Evolutionary conservation across 495 filamentous ascomycete species (phyloP), one percentile per base, ranked within the genome.

Genomic region (Aspergillus heteromorphus): DNA sequence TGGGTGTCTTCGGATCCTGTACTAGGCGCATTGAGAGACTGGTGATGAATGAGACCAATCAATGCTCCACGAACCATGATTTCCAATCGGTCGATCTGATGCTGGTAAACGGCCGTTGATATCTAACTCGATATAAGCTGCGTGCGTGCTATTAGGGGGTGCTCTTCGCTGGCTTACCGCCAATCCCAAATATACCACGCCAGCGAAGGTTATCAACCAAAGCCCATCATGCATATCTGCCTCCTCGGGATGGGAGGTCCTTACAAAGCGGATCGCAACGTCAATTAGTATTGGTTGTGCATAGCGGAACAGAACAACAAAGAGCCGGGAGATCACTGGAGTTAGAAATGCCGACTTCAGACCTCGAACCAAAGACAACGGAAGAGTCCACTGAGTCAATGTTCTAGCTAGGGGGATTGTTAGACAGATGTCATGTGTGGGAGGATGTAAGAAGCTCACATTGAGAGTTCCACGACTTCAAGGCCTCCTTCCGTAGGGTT

Each of bases 61-160:
- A 85, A 59, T 14, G 73, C 70, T 5, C 78, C 78, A 17, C 81
- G 67, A 11, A 68, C 60, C 74, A 79, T 81, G 16, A 76, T 76
- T 11, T 77, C 63, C 25, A 70, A 59, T 0, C 79, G 72, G 45
- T 75, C 75, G 14, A 72, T 67, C 18, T 67, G 63, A 42, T 83
- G 77, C 58, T 73, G 70, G 43, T 83, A 81, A 23, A 78, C 62
- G 0, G 69, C 70, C 1, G 53, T 69, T 1, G 77, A 75, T 13
- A 83, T 62, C 57, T 58, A 27, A 7, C 3, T 7, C 23, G 23
- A 27, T 27, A n/a, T 27, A 27, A 4, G 13, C 5, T 5, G 5
- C n/a, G 1, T 38, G 11, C 11, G 11, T n/a, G 13, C n/a, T n/a
- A 4, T 5, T 38, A 2, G 10, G 5, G 5, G 11, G n/a, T 14